phyloP scores from a whole-genome alignment of 176 grass and related monocot genomes.

The Musa acuminata region DNA sequence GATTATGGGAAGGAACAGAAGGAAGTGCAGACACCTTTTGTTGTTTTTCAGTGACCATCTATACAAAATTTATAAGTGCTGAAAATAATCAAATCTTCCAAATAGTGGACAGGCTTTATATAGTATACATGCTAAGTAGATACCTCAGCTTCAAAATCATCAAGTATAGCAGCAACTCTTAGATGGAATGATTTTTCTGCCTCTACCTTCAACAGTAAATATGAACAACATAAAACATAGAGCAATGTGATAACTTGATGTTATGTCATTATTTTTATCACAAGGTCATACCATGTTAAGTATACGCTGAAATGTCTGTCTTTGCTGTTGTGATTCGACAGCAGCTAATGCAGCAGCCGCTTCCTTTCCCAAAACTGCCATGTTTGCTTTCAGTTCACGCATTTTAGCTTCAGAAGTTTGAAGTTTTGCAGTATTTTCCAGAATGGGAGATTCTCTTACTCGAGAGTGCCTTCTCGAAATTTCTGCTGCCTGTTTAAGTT shows the following conservation, averaged over 20 bases:
- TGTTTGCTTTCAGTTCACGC: slow-evolving; percentile 82
- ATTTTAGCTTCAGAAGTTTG: slow-evolving; percentile 78
- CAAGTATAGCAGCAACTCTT: slow-evolving; percentile 87
- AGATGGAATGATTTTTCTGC: slow-evolving; percentile 92
- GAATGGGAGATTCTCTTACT: slow-evolving; percentile 69
- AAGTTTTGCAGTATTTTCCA: slow-evolving; percentile 80
- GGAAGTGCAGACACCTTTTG: slow-evolving; percentile 83
- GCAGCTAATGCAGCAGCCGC: slow-evolving; percentile 69
- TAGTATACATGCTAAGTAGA: slow-evolving; percentile 12
- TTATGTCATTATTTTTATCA: slow-evolving; percentile 1
- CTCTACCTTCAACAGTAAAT: slow-evolving; percentile 65
- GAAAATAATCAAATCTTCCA: slow-evolving; percentile 15
- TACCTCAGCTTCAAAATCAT: slow-evolving; percentile 98
- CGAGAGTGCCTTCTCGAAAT: slow-evolving; percentile 80
- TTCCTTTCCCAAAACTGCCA: slow-evolving; percentile 96
- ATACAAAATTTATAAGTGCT: slow-evolving; percentile 15
- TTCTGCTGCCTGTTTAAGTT: slow-evolving; percentile 65
- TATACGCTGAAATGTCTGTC: slow-evolving; percentile 70
- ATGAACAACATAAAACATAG: slow-evolving; percentile 24
- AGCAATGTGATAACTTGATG: background rate
- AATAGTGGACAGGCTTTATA: slow-evolving; percentile 7
- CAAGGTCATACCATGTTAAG: slow-evolving; percentile 53
- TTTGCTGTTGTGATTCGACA: slow-evolving; percentile 86
- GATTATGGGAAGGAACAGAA: slow-evolving; percentile 61
- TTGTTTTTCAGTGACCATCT: slow-evolving; percentile 96